A percentile compares a stretch with the other conserved stretches of the same genome.
Conservation (phyloP, 495 filamentous ascomycete genomes). For the Daldinia loculata region DNA sequence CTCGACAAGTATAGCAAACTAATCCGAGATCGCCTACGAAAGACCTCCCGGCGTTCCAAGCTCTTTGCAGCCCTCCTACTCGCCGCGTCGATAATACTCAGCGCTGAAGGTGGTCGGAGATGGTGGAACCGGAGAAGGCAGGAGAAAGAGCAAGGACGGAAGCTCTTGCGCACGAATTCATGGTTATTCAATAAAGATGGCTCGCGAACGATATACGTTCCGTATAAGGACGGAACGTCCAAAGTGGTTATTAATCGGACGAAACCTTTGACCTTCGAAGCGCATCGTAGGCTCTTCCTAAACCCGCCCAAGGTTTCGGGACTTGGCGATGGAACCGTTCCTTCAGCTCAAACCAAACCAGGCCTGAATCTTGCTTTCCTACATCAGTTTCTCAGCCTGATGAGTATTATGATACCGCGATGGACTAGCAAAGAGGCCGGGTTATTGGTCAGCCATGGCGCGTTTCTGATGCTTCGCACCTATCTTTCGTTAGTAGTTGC, state of each 20-base stretch:
- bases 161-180: slow-evolving; percentile 88
- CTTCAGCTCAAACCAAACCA: slow-evolving; percentile 88
- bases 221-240: slow-evolving; percentile 84
- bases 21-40: slow-evolving; percentile 66
- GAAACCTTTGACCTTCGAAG: slow-evolving; percentile 93
- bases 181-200: slow-evolving; percentile 93
- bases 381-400: slow-evolving; percentile 92
- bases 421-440: slow-evolving; percentile 96
- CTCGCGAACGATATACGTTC: slow-evolving; percentile 91
- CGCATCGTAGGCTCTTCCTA: slow-evolving; percentile 91
- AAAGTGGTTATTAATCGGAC: slow-evolving; percentile 95
- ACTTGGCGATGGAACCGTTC: slow-evolving; percentile 78
- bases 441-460: slow-evolving; percentile 82
- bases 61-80: slow-evolving; percentile 79
- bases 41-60: slow-evolving; percentile 71
- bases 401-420: slow-evolving; percentile 96
- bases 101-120: slow-evolving; percentile 76
- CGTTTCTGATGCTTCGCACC: slow-evolving; percentile 88
- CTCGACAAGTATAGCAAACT: slow-evolving; percentile 71
- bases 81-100: slow-evolving; percentile 75
- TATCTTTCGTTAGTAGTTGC: slow-evolving; percentile 95
- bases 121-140: slow-evolving; percentile 74
- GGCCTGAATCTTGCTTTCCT: slow-evolving; percentile 97
- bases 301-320: slow-evolving; percentile 84
- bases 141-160: slow-evolving; percentile 80